A percentile compares a stretch with the other conserved stretches of the same genome.
phyloP scores from a whole-genome alignment of 1,139 yeast genomes.

The Geotrichum restrictum region DNA sequence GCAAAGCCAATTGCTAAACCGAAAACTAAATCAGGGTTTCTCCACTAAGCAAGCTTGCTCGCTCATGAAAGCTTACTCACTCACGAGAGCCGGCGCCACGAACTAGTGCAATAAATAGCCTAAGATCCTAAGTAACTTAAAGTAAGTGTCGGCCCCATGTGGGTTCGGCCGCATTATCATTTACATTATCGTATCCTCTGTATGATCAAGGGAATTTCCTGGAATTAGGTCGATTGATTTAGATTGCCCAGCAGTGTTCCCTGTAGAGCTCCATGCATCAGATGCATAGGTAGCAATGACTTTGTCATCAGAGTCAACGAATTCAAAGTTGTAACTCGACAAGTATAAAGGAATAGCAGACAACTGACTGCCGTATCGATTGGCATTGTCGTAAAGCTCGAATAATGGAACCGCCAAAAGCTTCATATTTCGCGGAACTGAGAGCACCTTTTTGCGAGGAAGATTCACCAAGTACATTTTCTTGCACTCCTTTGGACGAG shows the following conservation, averaged over 20 bases:
- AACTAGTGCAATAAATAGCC: too few relatives aligned
- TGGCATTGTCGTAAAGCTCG: constrained; percentile 39
- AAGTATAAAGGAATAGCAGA: constrained; percentile 38
- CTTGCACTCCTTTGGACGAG: constrained; percentile 40
- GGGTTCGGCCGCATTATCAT: too few relatives aligned
- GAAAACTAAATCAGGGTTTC: too few relatives aligned
- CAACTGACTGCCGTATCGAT: constrained; percentile 36
- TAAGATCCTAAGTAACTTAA: too few relatives aligned
- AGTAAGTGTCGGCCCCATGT: too few relatives aligned
- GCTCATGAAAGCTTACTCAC: too few relatives aligned
- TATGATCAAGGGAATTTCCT: neutral
- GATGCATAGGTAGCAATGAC: constrained; percentile 26
- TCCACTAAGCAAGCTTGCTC: too few relatives aligned
- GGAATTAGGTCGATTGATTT: constrained; percentile 1
- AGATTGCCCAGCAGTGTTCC: neutral
- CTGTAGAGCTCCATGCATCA: constrained; percentile 6
- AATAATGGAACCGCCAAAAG: constrained; percentile 39
- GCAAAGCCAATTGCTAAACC: too few relatives aligned
- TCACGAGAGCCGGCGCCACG: too few relatives aligned
- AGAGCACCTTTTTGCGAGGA: constrained; percentile 33
- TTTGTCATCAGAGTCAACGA: constrained; percentile 33
- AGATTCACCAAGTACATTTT: constrained; percentile 37
- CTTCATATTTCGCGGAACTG: constrained; percentile 36
- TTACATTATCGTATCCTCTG: too few relatives aligned
- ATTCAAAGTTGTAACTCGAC: constrained; percentile 37